These are phyloP conservation scores for Cyberlindnera americana DNA, from an alignment of 805 yeast species.

Conservation along the genomic window DNA sequence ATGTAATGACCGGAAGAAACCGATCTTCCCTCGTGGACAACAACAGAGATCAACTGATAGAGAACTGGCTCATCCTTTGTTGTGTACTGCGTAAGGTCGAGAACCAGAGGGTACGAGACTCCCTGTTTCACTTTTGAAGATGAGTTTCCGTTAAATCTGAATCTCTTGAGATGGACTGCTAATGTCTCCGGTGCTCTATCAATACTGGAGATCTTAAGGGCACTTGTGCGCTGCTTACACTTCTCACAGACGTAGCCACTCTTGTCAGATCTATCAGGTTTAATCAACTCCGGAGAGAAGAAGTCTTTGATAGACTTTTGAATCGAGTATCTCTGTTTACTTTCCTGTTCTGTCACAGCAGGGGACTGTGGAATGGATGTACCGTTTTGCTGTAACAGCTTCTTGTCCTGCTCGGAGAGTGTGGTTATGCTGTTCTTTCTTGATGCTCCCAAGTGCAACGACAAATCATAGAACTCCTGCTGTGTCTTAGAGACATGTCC, in stretches of 20 bases:
- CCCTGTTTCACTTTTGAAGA: conserved; percentile 86
- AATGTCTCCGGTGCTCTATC: conserved; percentile 85
- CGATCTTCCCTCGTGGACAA: conserved; percentile 93
- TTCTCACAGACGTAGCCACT: conserved; percentile 85
- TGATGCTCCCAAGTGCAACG: conserved; percentile 56
- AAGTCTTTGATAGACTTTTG: conserved; percentile 76
- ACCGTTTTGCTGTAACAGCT: conserved; percentile 6
- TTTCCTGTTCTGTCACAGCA: conserved; percentile 11
- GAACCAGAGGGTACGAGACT: conserved; percentile 71
- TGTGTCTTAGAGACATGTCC: conserved; percentile 79
- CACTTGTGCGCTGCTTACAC: conserved; percentile 74
- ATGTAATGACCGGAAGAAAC: conserved; percentile 91
- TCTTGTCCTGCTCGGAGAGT: conserved; percentile 8
- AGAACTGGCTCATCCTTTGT: conserved; percentile 43
- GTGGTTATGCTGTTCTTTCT: conserved; percentile 22
- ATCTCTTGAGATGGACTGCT: conserved; percentile 83
- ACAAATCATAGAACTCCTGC: conserved; percentile 91
- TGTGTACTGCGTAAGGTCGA: conserved; percentile 68
- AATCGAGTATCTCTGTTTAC: conserved; percentile 51
- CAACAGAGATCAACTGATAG: conserved; percentile 77
- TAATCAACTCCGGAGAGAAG: conserved; percentile 77
- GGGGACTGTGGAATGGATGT: conserved; percentile 10
- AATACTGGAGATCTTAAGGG: conserved; percentile 70
- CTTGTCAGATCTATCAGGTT: conserved; percentile 60
- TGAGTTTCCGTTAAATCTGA: conserved; percentile 77